phyloP scores from a whole-genome alignment of 1,284 basidiomycete species.

The Xerocomus amazonicus region DNA sequence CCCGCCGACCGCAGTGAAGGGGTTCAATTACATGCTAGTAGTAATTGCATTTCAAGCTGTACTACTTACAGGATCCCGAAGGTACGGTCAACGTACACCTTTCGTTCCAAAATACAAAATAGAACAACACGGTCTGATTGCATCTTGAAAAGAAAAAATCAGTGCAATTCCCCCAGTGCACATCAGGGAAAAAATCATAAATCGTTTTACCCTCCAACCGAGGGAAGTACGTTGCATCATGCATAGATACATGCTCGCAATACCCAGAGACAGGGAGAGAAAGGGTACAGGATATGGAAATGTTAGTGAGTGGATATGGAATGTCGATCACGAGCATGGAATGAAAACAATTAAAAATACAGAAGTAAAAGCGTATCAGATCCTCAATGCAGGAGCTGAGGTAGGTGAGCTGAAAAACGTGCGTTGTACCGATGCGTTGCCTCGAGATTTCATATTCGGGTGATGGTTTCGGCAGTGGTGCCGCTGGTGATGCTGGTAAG shows the following conservation, averaged over 20 bases:
- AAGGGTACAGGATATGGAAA: constrained; percentile 1
- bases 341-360: constrained; percentile 19
- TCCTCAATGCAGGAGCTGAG: constrained; percentile 30
- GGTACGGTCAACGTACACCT: constrained; percentile 15
- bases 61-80: not conserved
- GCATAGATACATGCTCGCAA: constrained; percentile 24
- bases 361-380: constrained; percentile 23
- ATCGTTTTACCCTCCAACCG: constrained; percentile 5
- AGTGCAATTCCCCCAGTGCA: constrained; percentile 9
- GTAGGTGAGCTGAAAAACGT: constrained; percentile 41
- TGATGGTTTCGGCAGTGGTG: constrained; percentile 42
- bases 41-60: not conserved
- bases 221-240: constrained; percentile 11
- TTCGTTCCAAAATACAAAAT: constrained; percentile 20
- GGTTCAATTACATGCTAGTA: too few species aligned
- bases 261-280: constrained; percentile 22
- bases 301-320: constrained; percentile 15
- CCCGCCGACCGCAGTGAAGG: too few species aligned
- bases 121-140: constrained; percentile 5
- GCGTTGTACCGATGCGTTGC: constrained; percentile 58
- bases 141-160: constrained; percentile 1
- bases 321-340: constrained; percentile 9
- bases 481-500: constrained; percentile 36
- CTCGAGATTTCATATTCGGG: constrained; percentile 64
- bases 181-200: not conserved